A percentile compares a stretch with the other conserved stretches of the same genome.
phyloP scores from a whole-genome alignment of 2,329 filamentous ascomycete genomes.

The Cytospora chrysosperma region DNA sequence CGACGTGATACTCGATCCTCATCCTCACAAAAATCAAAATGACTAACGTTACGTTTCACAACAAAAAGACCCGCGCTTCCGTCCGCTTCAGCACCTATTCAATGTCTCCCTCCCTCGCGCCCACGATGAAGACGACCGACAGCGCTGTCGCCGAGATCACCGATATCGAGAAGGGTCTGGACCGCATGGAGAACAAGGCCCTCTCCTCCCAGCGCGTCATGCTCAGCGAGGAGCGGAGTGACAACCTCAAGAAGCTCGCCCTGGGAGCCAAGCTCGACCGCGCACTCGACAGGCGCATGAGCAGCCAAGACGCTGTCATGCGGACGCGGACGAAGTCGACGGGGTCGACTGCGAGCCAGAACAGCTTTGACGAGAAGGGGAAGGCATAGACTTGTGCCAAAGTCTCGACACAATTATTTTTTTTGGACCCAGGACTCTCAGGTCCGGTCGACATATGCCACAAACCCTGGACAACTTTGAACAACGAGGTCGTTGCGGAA shows the following conservation, averaged over 20 bases:
- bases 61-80: conserved; percentile 49
- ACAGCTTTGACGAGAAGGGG: conserved; percentile 41
- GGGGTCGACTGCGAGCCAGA: conserved; percentile 28
- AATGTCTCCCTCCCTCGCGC: conserved; percentile 60
- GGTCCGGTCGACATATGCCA: neutral
- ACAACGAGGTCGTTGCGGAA: no score
- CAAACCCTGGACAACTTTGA: neutral
- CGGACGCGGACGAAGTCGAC: conserved; percentile 45
- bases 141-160: conserved; percentile 57
- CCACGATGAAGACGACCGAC: conserved; percentile 51
- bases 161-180: conserved; percentile 75
- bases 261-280: conserved; percentile 88
- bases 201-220: conserved; percentile 79
- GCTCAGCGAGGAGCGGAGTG: conserved; percentile 75
- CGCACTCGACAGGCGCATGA: conserved; percentile 83
- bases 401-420: neutral
- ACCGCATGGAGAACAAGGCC: conserved; percentile 87
- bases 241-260: conserved; percentile 80
- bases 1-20: neutral
- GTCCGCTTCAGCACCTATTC: conserved; percentile 61
- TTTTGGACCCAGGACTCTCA: neutral
- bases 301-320: conserved; percentile 84
- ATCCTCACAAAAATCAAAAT: neutral
- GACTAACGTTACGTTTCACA: conserved; percentile 8
- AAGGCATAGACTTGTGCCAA: conserved; percentile 27